phyloP scores from a whole-genome alignment of 495 filamentous ascomycete species.

The Poronia punctata region DNA sequence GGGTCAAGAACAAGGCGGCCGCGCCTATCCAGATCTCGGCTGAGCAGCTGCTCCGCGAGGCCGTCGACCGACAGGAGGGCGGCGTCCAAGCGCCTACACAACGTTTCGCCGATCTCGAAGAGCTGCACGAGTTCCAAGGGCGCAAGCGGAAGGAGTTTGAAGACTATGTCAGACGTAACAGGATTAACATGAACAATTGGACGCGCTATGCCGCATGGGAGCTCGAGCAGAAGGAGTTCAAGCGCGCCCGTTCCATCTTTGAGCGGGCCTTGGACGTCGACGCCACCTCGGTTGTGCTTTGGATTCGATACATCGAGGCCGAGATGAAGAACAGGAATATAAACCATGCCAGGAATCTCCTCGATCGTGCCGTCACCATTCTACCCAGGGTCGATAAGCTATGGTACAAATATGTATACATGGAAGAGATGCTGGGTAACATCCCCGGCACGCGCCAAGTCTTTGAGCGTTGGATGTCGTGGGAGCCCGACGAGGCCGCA shows the following conservation, averaged over 20 bases:
- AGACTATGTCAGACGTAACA: conserved; percentile 92
- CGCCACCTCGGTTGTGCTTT: conserved; percentile 72
- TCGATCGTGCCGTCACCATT: conserved; percentile 91
- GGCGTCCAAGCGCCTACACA: conserved; percentile 85
- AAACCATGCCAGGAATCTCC: conserved; percentile 90
- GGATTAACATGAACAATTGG: conserved; percentile 98
- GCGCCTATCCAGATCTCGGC: conserved; percentile 85
- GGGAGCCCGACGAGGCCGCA: conserved; percentile 93
- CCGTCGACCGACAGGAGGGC: conserved; percentile 93
- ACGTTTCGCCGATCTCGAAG: conserved; percentile 92
- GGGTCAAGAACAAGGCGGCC: conserved; percentile 96
- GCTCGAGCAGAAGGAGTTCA: conserved; percentile 95
- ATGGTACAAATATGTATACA: conserved; percentile 98
- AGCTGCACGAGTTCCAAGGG: conserved; percentile 95
- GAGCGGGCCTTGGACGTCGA: conserved; percentile 93
- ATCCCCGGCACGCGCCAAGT: conserved; percentile 88
- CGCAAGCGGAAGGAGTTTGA: conserved; percentile 95
- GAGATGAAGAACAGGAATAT: conserved; percentile 97
- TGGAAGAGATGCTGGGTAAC: conserved; percentile 94
- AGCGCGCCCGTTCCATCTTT: conserved; percentile 91
- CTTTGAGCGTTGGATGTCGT: conserved; percentile 97
- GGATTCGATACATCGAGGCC: conserved; percentile 87
- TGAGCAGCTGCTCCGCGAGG: conserved; percentile 95
- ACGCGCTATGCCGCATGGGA: conserved; percentile 97
- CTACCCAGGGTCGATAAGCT: conserved; percentile 87